Base-by-base conservation (phyloP, 2,329 filamentous ascomycete species). In the Fusarium equiseti region DNA sequence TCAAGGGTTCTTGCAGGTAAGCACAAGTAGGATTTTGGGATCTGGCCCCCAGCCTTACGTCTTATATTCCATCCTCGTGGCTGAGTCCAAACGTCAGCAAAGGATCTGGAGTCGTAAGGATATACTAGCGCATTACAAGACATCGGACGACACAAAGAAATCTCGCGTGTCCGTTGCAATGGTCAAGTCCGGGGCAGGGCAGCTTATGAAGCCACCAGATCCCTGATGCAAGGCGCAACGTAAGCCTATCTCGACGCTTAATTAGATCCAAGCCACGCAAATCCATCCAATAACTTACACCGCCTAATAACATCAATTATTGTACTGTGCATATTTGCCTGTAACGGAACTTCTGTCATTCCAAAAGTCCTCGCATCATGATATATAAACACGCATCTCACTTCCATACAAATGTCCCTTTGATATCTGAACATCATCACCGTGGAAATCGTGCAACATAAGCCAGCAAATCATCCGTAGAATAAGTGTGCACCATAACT, bases 391-490 rank as follows among this genome's bases (percentile, higher is more conserved):
- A n/a, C 31, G 22, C 13, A 50, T n/a, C 11, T 61, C 26, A 13
- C 43, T 66, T 5, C 48, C 63, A 44, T 61, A 45, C 3, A 66
- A 1, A 29, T 15, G 18, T 24, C 62, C 55, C 11, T 66, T 66
- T 26, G 50, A 26, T 35, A 66, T 43, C 31, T 55, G 62, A 6
- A 66, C 55, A 50, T 66, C 62, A 22, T 66, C 55, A 0, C 6
- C 5, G 22, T 66, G 38, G 7, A 66, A 62, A 1, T 66, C 55
- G 26, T 66, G 63, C 5, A 66, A 5, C 43, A 51, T 66, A 0
- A 66, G 62, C 63, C 63, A 66, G 3, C 31, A 66, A 8, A 66
- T 46, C 62, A 66, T 66, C 13, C 62, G 32, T 8, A 66, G 10
- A 13, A 66, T 31, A 35, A 66, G 32, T 29, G n/a, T 46, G 5